Percentiles rank a stretch among this genome's conserved stretches.
phyloP scores from a whole-genome alignment of 164 flowering plant species.

The Akebia trifoliata region DNA sequence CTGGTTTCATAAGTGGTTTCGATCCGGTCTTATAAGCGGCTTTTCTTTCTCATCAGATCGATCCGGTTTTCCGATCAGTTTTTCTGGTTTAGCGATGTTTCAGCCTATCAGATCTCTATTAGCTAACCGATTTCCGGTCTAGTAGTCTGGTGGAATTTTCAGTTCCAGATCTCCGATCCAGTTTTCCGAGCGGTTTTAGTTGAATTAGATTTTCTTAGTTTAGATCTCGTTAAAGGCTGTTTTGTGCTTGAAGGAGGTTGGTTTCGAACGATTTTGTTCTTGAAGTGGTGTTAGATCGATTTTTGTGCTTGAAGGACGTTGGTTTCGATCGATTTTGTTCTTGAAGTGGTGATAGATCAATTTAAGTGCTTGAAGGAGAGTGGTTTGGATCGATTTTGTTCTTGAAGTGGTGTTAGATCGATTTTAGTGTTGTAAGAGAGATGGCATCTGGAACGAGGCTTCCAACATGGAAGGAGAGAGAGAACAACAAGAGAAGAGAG shows the following conservation, averaged over 20 bases:
- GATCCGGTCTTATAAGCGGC: background rate
- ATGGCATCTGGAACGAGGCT: conserved; percentile 77
- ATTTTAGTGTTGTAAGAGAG: background rate
- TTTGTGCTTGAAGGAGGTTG: background rate
- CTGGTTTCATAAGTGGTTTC: too few relatives aligned
- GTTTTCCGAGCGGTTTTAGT: too few relatives aligned
- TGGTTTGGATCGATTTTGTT: too few relatives aligned
- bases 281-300: background rate
- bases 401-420: background rate
- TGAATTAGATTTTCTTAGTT: too few relatives aligned
- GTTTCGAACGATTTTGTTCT: too few relatives aligned
- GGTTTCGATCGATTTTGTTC: too few relatives aligned
- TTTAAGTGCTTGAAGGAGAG: background rate
- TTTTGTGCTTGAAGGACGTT: background rate
- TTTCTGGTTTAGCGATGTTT: background rate
- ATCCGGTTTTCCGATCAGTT: background rate
- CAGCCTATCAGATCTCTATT: conserved; percentile 4
- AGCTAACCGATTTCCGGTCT: background rate
- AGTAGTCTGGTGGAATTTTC: background rate
- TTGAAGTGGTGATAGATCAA: background rate
- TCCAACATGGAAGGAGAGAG: conserved; percentile 94
- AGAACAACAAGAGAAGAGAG: conserved; percentile 82
- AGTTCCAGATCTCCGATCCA: too few relatives aligned
- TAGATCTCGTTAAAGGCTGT: conserved; percentile 10
- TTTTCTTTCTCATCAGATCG: background rate